phyloP scores from a whole-genome alignment of 305 asterid species.

The Solanum hybrid region DNA sequence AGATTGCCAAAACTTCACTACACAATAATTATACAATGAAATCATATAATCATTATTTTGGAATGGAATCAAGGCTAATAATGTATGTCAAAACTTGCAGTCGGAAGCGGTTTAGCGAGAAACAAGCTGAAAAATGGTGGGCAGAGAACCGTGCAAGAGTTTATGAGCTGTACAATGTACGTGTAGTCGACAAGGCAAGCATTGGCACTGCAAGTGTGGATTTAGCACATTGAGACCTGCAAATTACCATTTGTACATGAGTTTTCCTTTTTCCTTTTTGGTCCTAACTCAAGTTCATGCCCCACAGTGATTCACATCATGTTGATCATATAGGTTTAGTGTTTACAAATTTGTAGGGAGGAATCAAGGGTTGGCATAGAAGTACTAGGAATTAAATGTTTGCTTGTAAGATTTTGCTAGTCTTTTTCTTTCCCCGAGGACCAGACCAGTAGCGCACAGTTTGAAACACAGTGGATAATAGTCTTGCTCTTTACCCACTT shows the following conservation, averaged over 20 bases:
- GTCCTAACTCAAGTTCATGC: slow-evolving; percentile 16
- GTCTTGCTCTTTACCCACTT: neutral
- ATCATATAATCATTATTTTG: slow-evolving; percentile 1
- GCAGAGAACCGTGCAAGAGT: slow-evolving; percentile 93
- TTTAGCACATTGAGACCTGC: slow-evolving; percentile 47
- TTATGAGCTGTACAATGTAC: slow-evolving; percentile 75
- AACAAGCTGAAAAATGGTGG: slow-evolving; percentile 99
- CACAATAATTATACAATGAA: neutral
- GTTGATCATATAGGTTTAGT: slow-evolving; percentile 35
- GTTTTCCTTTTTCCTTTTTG: slow-evolving; percentile 11
- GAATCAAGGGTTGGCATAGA: slow-evolving; percentile 28
- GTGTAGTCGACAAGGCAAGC: slow-evolving; percentile 75
- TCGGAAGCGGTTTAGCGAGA: slow-evolving; percentile 90
- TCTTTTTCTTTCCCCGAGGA: neutral
- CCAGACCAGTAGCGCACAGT: neutral
- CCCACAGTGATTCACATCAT: slow-evolving; percentile 22
- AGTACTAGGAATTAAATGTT: slow-evolving; percentile 20
- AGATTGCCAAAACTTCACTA: neutral
- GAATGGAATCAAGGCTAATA: slow-evolving; percentile 5
- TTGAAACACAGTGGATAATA: neutral
- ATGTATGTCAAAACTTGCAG: slow-evolving; percentile 42
- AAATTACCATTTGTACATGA: slow-evolving; percentile 29
- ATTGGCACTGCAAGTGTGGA: slow-evolving; percentile 84
- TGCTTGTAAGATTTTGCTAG: slow-evolving; percentile 22
- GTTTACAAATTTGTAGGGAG: slow-evolving; percentile 20